Conservation (phyloP, 2,329 filamentous ascomycete species). For the Pezicula rhizophila region DNA sequence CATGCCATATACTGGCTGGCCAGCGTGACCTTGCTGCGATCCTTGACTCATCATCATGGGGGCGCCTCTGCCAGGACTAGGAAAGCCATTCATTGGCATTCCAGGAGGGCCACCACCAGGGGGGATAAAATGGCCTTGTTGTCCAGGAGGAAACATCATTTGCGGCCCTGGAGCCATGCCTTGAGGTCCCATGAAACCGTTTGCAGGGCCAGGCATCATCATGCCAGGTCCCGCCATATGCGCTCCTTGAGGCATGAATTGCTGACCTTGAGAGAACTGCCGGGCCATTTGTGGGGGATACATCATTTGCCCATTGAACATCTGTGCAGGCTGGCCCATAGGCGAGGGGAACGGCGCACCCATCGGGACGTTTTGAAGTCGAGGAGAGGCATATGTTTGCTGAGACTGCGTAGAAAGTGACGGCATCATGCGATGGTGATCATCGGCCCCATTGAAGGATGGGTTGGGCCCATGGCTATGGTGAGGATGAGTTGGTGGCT, state of each 20-base stretch:
- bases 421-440: slow-evolving; percentile 77
- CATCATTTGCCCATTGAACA: slow-evolving; percentile 68
- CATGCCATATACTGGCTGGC: slow-evolving; percentile 58
- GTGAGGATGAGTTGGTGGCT: slow-evolving; percentile 72
- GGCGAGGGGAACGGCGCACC: slow-evolving; percentile 61
- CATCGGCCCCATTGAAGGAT: slow-evolving; percentile 68
- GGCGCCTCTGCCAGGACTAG: slow-evolving; percentile 80
- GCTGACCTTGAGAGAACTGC: slow-evolving; percentile 60
- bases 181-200: slow-evolving; percentile 68
- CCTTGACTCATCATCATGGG: slow-evolving; percentile 94
- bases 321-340: slow-evolving; percentile 63
- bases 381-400: slow-evolving; percentile 65
- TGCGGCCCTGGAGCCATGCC: slow-evolving; percentile 66
- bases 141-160: slow-evolving; percentile 78
- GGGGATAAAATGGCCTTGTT: slow-evolving; percentile 58
- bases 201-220: slow-evolving; percentile 75
- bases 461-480: slow-evolving; percentile 61
- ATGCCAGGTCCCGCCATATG: slow-evolving; percentile 66
- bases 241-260: slow-evolving; percentile 66
- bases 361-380: slow-evolving; percentile 64
- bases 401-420: slow-evolving; percentile 71
- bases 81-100: slow-evolving; percentile 68
- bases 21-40: slow-evolving; percentile 80
- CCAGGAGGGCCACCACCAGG: slow-evolving; percentile 47
- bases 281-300: slow-evolving; percentile 66